Conservation (phyloP, 805 yeast genomes). For the Saturnispora serradocipensis region DNA sequence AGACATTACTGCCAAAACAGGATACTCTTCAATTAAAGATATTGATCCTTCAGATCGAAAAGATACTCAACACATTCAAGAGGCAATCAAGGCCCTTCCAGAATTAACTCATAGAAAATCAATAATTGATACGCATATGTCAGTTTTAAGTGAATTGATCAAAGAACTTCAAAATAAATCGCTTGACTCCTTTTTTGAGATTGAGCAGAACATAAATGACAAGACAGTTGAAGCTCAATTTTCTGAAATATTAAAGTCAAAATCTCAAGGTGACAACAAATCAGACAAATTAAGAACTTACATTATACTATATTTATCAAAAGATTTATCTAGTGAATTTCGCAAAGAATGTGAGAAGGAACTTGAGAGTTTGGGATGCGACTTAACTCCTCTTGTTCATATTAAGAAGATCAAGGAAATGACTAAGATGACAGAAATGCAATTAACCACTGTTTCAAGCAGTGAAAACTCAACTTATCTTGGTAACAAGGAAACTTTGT, state of each 20-base stretch:
- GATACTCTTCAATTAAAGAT: slow-evolving; percentile 65
- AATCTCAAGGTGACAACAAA: slow-evolving; percentile 45
- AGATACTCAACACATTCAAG: slow-evolving; percentile 64
- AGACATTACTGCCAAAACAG: slow-evolving; percentile 70
- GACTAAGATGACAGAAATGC: slow-evolving; percentile 39
- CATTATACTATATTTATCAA: slow-evolving; percentile 60
- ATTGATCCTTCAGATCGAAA: slow-evolving; percentile 49
- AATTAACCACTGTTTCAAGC: slow-evolving; percentile 24
- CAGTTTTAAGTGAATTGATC: slow-evolving; percentile 75
- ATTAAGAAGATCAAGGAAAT: slow-evolving; percentile 76
- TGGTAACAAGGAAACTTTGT: slow-evolving; percentile 37
- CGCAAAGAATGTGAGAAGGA: slow-evolving; percentile 52
- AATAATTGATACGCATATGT: slow-evolving; percentile 94
- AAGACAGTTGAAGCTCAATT: slow-evolving; percentile 50
- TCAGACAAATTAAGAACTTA: slow-evolving; percentile 83
- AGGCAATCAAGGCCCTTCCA: slow-evolving; percentile 87
- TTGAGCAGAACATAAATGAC: slow-evolving; percentile 75
- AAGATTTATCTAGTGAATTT: slow-evolving; percentile 40
- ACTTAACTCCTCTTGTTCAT: slow-evolving; percentile 58
- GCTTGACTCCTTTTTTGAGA: slow-evolving; percentile 84
- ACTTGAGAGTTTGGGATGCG: slow-evolving; percentile 47
- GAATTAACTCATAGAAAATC: slow-evolving; percentile 82
- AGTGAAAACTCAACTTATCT: slow-evolving; percentile 25
- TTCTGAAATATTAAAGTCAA: slow-evolving; percentile 43
- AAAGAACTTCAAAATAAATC: slow-evolving; percentile 79